Evolutionary conservation across 495 filamentous ascomycete genomes (phyloP).

Genomic region (Penicillium riverlandense): DNA sequence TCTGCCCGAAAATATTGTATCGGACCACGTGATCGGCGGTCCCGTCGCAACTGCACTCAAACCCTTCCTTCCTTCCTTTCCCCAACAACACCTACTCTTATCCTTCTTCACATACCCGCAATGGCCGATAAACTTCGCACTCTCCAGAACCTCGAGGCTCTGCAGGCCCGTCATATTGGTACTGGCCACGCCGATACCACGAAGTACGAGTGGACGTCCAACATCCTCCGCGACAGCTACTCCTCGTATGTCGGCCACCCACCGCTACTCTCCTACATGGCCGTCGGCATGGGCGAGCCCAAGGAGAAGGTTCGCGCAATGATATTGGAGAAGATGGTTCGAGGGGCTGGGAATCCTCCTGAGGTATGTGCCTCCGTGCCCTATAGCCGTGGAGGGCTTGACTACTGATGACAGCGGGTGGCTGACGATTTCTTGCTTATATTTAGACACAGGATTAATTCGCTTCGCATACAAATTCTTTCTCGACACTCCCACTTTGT

Average conservation of each 20-base stretch:
- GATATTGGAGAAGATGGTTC: slow-evolving; percentile 89
- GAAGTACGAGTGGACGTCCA: slow-evolving; percentile 89
- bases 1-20: not conserved
- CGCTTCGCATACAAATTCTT: not conserved
- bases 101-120: slow-evolving; percentile 8
- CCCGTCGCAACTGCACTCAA: not conserved
- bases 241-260: slow-evolving; percentile 85
- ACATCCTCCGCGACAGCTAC: slow-evolving; percentile 80
- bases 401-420: too few relatives aligned
- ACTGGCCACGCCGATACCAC: slow-evolving; percentile 99
- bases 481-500: not conserved
- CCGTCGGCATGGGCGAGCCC: slow-evolving; percentile 77
- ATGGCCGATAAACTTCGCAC: slow-evolving; percentile 97
- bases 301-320: slow-evolving; percentile 69
- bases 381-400: too few relatives aligned
- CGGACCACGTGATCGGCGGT: slow-evolving; percentile 5
- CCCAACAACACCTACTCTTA: too few relatives aligned
- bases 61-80: not conserved
- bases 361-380: slow-evolving; percentile 30
- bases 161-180: slow-evolving; percentile 89
- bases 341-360: slow-evolving; percentile 80
- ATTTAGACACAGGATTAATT: slow-evolving; percentile 1
- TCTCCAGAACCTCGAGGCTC: slow-evolving; percentile 91
- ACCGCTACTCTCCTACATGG: slow-evolving; percentile 80
- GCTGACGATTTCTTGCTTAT: not conserved